phyloP scores from a whole-genome alignment of 2,329 filamentous ascomycete species.

The Fusarium sp. region DNA sequence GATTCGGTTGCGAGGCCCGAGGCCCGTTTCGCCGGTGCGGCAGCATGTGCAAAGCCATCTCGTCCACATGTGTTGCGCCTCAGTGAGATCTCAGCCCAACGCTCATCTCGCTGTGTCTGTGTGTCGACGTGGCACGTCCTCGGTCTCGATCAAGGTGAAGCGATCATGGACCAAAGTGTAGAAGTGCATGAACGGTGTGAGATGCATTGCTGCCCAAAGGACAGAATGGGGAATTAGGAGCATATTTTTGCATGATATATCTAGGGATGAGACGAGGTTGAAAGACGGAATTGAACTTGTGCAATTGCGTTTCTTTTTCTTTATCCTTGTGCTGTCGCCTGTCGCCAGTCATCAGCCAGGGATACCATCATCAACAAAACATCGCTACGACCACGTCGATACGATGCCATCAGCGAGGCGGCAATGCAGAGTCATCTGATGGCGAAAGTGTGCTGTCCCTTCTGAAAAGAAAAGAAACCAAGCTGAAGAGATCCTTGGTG shows the following conservation, averaged over 20 bases:
- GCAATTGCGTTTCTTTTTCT: slow-evolving; percentile 6
- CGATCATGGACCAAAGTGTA: slow-evolving; percentile 1
- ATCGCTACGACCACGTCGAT: neutral
- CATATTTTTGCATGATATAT: slow-evolving; percentile 19
- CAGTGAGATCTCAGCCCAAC: neutral
- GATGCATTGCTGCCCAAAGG: slow-evolving; percentile 36
- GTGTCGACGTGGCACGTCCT: slow-evolving; percentile 25
- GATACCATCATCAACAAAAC: neutral
- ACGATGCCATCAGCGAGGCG: neutral
- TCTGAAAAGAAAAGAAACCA: slow-evolving; percentile 1
- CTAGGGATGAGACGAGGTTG: slow-evolving; percentile 4
- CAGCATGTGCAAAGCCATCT: neutral
- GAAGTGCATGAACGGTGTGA: neutral
- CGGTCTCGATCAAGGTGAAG: slow-evolving; percentile 12
- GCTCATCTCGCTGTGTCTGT: neutral
- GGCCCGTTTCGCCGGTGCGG: neutral
- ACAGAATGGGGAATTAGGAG: neutral
- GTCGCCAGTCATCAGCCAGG: neutral
- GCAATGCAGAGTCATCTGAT: slow-evolving; percentile 19
- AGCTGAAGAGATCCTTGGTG: slow-evolving; percentile 17
- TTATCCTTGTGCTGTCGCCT: neutral
- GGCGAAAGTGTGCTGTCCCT: slow-evolving; percentile 6
- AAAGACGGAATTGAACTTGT: neutral
- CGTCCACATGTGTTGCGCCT: neutral
- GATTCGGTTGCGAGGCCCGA: slow-evolving; percentile 4